Percentiles rank a stretch among this genome's conserved stretches.
phyloP scores from a whole-genome alignment of 208 protist genomes.

The Leishmania guyanensis region DNA sequence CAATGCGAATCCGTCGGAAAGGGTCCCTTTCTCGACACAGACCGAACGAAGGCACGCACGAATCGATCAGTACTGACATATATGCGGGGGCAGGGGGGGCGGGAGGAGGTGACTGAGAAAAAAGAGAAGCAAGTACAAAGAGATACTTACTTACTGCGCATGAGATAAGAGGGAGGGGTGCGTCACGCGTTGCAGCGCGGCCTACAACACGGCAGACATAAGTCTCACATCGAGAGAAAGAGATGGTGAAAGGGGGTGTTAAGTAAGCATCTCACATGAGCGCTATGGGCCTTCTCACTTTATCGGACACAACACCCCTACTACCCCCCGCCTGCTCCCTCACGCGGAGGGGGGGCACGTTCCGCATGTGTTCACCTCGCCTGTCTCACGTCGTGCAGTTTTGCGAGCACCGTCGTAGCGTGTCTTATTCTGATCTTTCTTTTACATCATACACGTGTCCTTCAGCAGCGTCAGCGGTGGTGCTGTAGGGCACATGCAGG shows the following conservation, averaged over 20 bases:
- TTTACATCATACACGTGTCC: conserved; percentile 37
- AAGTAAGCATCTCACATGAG: neutral
- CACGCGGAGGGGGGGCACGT: neutral
- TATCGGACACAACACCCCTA: neutral
- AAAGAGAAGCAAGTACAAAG: neutral
- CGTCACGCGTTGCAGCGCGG: neutral
- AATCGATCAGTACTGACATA: neutral
- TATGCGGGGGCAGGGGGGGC: neutral
- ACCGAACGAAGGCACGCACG: neutral
- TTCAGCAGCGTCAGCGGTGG: conserved; percentile 40
- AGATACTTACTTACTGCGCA: neutral
- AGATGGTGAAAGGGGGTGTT: neutral
- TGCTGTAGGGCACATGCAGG: conserved; percentile 52
- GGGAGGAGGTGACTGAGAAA: neutral
- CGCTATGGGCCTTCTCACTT: neutral
- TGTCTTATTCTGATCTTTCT: neutral
- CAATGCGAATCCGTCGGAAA: neutral
- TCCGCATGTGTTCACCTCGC: neutral
- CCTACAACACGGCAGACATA: neutral
- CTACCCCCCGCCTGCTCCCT: neutral
- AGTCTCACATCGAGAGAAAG: neutral
- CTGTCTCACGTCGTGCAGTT: neutral
- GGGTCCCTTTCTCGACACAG: neutral
- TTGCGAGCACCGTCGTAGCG: neutral
- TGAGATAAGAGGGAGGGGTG: neutral